Evolutionary conservation across 2,329 filamentous ascomycete species (phyloP).

Genomic region (Diaporthe sp.): DNA sequence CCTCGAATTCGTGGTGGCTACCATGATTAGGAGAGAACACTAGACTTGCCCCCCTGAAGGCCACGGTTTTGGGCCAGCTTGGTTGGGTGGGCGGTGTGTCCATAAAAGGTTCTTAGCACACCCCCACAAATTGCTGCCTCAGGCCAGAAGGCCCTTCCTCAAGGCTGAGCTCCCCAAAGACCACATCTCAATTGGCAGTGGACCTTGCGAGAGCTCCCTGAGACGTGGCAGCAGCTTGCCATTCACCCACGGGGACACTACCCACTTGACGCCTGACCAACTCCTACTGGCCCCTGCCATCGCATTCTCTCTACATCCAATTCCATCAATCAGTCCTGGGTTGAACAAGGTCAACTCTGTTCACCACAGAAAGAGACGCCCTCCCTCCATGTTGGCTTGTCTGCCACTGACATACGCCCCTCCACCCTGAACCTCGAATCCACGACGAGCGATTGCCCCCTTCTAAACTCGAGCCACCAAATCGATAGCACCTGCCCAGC

Average conservation of each 20-base stretch:
- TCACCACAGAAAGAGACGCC: slow-evolving; percentile 5
- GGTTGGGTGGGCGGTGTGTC: not conserved
- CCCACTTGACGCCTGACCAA: slow-evolving; percentile 26
- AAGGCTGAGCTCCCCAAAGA: slow-evolving; percentile 40
- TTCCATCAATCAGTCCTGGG: too few relatives aligned
- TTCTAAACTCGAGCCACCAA: not conserved
- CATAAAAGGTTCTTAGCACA: too few relatives aligned
- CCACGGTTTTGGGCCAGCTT: not conserved
- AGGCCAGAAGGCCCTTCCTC: slow-evolving; percentile 16
- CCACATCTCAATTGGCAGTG: slow-evolving; percentile 41
- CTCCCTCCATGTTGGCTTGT: slow-evolving; percentile 33
- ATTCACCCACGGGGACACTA: slow-evolving; percentile 24
- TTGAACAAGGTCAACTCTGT: not conserved
- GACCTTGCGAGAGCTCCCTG: slow-evolving; percentile 31
- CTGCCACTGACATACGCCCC: slow-evolving; percentile 33
- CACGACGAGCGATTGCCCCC: slow-evolving; percentile 23
- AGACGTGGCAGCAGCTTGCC: slow-evolving; percentile 36
- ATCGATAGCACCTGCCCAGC: slow-evolving; percentile 40
- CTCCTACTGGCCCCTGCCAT: slow-evolving; percentile 12
- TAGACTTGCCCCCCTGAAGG: not conserved
- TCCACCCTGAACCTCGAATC: slow-evolving; percentile 25
- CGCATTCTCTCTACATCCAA: not conserved
- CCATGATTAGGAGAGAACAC: not conserved
- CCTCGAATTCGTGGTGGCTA: not conserved
- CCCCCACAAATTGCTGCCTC: slow-evolving; percentile 31